phyloP scores from a whole-genome alignment of 2,329 filamentous ascomycete genomes.

The Hirsutella rhossiliensis region DNA sequence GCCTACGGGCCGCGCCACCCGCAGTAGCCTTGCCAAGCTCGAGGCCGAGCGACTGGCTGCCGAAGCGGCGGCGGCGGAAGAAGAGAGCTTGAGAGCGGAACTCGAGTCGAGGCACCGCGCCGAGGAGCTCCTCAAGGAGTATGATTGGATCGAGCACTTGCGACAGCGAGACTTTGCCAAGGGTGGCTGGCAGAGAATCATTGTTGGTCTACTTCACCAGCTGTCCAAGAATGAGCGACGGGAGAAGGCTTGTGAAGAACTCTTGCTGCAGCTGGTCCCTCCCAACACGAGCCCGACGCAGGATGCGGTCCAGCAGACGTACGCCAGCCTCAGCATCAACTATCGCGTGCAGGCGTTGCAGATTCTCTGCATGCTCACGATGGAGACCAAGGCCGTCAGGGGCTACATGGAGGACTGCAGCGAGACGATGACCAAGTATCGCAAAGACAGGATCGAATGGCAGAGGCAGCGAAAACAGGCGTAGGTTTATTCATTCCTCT shows the following conservation, averaged over 20 bases:
- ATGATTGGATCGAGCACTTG: slow-evolving; percentile 77
- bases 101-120: slow-evolving; percentile 53
- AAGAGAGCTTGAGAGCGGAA: slow-evolving; percentile 30
- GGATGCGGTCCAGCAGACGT: slow-evolving; percentile 62
- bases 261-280: slow-evolving; percentile 73
- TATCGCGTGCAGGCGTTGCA: slow-evolving; percentile 69
- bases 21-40: slow-evolving; percentile 74
- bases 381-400: slow-evolving; percentile 76
- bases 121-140: slow-evolving; percentile 60
- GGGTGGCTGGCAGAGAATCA: slow-evolving; percentile 83
- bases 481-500: slow-evolving; percentile 29
- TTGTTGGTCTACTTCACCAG: slow-evolving; percentile 78
- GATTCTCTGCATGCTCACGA: slow-evolving; percentile 73
- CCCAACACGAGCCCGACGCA: slow-evolving; percentile 61
- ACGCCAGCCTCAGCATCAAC: slow-evolving; percentile 70
- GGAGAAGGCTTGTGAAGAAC: slow-evolving; percentile 61
- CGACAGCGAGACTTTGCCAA: slow-evolving; percentile 74
- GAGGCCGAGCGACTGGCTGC: slow-evolving; percentile 59
- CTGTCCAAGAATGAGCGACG: slow-evolving; percentile 64
- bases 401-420: slow-evolving; percentile 86
- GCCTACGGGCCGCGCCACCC: slow-evolving; percentile 58
- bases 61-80: slow-evolving; percentile 43
- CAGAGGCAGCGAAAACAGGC: slow-evolving; percentile 64
- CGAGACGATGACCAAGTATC: slow-evolving; percentile 85
- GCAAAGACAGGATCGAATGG: slow-evolving; percentile 91